Evolutionary conservation across 2,329 filamentous ascomycete genomes (phyloP), one percentile per base, ranked within the genome.

Genomic region (Blastomyces emzantsi): DNA sequence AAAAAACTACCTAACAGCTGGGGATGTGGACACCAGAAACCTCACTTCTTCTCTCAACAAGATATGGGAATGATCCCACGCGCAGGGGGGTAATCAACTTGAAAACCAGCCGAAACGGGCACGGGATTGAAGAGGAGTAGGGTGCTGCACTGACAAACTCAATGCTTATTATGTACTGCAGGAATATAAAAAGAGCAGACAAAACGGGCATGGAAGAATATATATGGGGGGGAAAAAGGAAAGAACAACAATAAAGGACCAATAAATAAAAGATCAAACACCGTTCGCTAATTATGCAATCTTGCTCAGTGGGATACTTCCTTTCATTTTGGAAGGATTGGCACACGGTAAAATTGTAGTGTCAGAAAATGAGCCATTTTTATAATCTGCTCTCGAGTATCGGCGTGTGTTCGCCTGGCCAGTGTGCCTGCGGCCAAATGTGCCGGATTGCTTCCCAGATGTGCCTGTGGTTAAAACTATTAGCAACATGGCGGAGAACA

Each of bases 391-490:
- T 92, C 77, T 96, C 90, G 65, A 94, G 81, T 56, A 85, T 83
- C 64, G 86, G 82, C 75, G 86, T 82, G 64, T 85, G 84, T 71
- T 91, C 86, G 65, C 87, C 87, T 25, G 90, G 89, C 89, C 92
- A 96, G 69, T 89, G 85, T 51, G 85, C 87, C 70, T 96, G 90
- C 1, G 94, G 94, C 94, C 94, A 99, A 67, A 99, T 88, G 67
- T 89, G 82, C 64, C 88, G 86, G 74, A 99, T 87, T 33, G 92
- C 93, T 77, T 97, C 93, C 90, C 92, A 97, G 66, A 97, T 93
- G 75, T 96, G 89, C 67, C 90, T 91, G 68, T 62, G 22, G 11
- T 47, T 55, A 41, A 13, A 65, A 62, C 41, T 19, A 58, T 57
- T 63, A 65, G 60, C 64, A 64, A 22, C 6, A 28, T 33, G 25